Evolutionary conservation across 106 monocot genomes (phyloP).

Genomic region (Dactylorhiza incarnata): DNA sequence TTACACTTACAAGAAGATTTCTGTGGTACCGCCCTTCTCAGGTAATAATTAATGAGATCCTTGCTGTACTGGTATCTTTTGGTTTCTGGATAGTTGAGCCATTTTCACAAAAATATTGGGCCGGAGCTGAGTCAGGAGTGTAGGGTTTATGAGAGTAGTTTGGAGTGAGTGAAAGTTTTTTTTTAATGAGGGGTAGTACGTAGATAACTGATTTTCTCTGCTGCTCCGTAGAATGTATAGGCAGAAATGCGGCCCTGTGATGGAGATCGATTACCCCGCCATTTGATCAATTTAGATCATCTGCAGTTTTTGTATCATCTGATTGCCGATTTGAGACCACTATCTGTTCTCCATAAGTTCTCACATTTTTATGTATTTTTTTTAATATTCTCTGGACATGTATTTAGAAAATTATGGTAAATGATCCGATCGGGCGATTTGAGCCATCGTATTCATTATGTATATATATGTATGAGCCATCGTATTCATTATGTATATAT

Average conservation of each 20-base stretch:
- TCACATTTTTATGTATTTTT: too few relatives aligned
- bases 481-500: too few relatives aligned
- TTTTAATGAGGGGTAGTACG: not conserved
- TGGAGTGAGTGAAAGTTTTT: not conserved
- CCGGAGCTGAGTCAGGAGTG: not conserved
- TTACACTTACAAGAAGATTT: slow-evolving; percentile 86
- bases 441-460: too few relatives aligned
- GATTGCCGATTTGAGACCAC: too few relatives aligned
- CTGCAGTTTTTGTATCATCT: too few relatives aligned
- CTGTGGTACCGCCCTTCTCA: slow-evolving; percentile 89
- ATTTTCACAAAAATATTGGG: not conserved
- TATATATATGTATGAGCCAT: too few relatives aligned
- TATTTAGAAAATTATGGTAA: too few relatives aligned
- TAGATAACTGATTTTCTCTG: not conserved
- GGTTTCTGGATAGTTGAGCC: not conserved
- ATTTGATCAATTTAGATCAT: too few relatives aligned
- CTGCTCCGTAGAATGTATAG: not conserved
- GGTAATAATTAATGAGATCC: slow-evolving; percentile 23
- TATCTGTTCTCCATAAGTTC: too few relatives aligned
- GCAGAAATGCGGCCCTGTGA: not conserved
- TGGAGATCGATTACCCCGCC: too few relatives aligned
- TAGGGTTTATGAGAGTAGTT: not conserved
- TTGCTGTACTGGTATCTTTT: not conserved
- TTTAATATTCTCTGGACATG: too few relatives aligned
- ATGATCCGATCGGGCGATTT: too few relatives aligned